phyloP scores from a whole-genome alignment of 768 basidiomycete species.

The Mycena galopus region DNA sequence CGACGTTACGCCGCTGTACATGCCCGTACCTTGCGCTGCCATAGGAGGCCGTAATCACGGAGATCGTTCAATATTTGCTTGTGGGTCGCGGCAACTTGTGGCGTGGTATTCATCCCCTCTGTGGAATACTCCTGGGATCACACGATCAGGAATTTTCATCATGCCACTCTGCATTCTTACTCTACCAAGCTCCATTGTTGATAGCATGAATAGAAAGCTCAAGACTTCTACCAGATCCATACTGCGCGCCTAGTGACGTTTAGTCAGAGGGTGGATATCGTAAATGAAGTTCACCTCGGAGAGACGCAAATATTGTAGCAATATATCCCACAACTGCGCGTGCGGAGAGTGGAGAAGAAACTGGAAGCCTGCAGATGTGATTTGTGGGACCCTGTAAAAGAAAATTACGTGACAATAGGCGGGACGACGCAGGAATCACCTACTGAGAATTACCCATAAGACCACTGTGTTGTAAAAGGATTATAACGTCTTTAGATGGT shows the following conservation, averaged over 20 bases:
- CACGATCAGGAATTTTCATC: conserved; percentile 33
- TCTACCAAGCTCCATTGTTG: conserved; percentile 94
- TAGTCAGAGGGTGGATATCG: conserved; percentile 33
- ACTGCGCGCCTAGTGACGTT: conserved; percentile 72
- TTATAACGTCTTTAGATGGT: conserved; percentile 88
- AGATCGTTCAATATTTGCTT: conserved; percentile 92
- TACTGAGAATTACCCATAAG: conserved; percentile 85
- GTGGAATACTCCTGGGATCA: conserved; percentile 86
- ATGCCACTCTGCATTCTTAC: conserved; percentile 56
- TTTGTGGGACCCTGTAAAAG: conserved; percentile 73
- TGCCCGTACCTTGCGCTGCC: conserved; percentile 78
- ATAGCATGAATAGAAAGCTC: conserved; percentile 96
- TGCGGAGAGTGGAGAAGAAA: conserved; percentile 96
- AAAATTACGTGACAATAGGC: conserved; percentile 29
- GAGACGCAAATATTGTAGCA: conserved; percentile 90
- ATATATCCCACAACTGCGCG: conserved; percentile 93
- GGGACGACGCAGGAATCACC: conserved; percentile 41
- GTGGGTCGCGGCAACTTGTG: conserved; percentile 61
- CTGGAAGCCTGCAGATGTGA: conserved; percentile 96
- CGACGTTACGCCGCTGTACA: conserved; percentile 35
- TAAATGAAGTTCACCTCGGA: conserved; percentile 71
- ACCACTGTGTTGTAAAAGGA: conserved; percentile 85
- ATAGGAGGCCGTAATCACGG: conserved; percentile 94
- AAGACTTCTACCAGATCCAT: conserved; percentile 96
- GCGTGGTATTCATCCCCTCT: conserved; percentile 70